Percentiles rank a stretch among this genome's conserved stretches.
These are phyloP conservation scores for Ramalina peruviana DNA, from an alignment of 495 filamentous ascomycete genomes.

Conservation along the genomic window DNA sequence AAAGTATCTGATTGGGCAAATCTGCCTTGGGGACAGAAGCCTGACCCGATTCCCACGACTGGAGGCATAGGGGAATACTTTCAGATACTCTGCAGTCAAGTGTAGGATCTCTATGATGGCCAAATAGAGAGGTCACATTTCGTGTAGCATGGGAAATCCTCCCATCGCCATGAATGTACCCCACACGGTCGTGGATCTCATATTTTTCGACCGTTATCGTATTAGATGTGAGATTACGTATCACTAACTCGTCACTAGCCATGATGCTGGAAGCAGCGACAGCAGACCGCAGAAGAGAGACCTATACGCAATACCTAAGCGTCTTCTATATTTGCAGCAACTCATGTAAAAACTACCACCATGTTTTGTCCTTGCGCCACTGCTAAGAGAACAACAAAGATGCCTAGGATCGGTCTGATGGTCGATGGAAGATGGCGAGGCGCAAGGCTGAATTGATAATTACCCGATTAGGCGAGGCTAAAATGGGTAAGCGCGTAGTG, in stretches of 20 bases:
- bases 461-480: neutral
- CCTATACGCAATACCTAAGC: too few relatives aligned
- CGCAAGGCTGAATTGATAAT: neutral
- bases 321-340: too few relatives aligned
- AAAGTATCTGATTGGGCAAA: slow-evolving; percentile 38
- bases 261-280: slow-evolving; percentile 1
- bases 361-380: too few relatives aligned
- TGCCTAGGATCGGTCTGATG: too few relatives aligned
- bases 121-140: slow-evolving; percentile 26
- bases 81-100: slow-evolving; percentile 33
- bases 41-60: slow-evolving; percentile 40
- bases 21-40: slow-evolving; percentile 39
- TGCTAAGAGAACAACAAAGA: too few relatives aligned
- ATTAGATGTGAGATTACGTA: slow-evolving; percentile 77
- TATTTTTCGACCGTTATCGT: slow-evolving; percentile 65
- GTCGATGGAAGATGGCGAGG: too few relatives aligned
- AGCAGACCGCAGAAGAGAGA: neutral
- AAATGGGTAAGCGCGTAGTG: neutral
- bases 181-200: slow-evolving; percentile 29
- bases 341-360: too few relatives aligned
- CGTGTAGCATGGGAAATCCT: slow-evolving; percentile 39
- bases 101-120: slow-evolving; percentile 26
- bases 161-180: slow-evolving; percentile 9
- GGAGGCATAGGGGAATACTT: slow-evolving; percentile 40
- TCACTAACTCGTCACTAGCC: slow-evolving; percentile 36